Evolutionary conservation across 2,329 filamentous ascomycete species (phyloP), one percentile per base, ranked within the genome.

Genomic region (Penicillium sp.): DNA sequence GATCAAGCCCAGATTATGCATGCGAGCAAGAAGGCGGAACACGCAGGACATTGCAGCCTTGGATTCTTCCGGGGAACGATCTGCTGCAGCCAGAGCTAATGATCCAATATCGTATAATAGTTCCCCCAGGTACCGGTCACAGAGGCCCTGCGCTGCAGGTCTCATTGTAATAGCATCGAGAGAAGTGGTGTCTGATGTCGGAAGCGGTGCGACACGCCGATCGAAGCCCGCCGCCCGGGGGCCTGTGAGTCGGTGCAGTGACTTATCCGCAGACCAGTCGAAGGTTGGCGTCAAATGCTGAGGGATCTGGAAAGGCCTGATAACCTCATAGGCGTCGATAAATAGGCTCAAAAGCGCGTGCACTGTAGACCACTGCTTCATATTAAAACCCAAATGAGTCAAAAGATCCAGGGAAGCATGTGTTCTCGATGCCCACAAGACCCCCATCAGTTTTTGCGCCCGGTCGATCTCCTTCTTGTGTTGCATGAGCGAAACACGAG

Each of bases 1-100:
- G 4, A 77, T 65, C 44, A 70, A 62, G 41, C 66, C 72, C 9
- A 72, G 59, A 57, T 74, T 72, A 49, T 78, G 75, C 40, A 77
- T 57, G 41, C 70, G 70, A 37, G 72, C 75, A 51, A 77, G 61
- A 27, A 72, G 66, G 25, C 67, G 72, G 53, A 71, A 69, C 6
- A 77, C 72, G 44, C 67, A 69, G 44, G 68, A 69, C 73, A 77
- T 76, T 35, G 70, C 67, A 10, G 63, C 33, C 39, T 68, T 65
- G 6, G 67, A 66, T 47, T 73, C 61, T 18, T 64, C 62, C 3
- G 61, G 45, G 3, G 65, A 49, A 10, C 56, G 53, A 55, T 73
- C 68, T n/a, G 72, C 66, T 44, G 73, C 70, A 37, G 66, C 57
- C n/a, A 76, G 55, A 18, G 75, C 64, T 44, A 77, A 66, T 40